Evolutionary conservation across 83 land plant genomes (phyloP).

Genomic region (Larix sibirica): DNA sequence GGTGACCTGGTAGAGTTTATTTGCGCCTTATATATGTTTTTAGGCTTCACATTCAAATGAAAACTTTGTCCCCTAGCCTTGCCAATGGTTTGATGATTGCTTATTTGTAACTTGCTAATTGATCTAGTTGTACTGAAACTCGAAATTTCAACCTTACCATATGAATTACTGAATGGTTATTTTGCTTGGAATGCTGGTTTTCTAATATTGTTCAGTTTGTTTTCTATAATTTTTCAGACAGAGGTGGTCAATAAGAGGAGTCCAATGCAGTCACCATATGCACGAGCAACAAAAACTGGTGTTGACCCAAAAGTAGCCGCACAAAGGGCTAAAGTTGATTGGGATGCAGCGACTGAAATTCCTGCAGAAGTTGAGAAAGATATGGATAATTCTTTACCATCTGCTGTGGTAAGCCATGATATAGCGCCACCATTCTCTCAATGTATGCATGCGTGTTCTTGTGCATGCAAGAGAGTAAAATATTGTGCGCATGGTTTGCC

Average conservation of each 20-base stretch:
- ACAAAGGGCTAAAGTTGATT: constrained; percentile 78
- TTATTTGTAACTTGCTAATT: background rate
- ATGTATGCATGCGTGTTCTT: no score
- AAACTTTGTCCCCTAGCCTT: background rate
- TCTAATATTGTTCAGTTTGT: background rate
- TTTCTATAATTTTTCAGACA: constrained; percentile 31
- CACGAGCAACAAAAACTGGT: constrained; percentile 84
- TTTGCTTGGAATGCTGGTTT: background rate
- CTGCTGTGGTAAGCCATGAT: constrained; percentile 63
- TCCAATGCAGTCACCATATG: constrained; percentile 68
- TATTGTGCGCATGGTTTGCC: no score
- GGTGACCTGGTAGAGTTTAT: no score
- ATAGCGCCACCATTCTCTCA: no score
- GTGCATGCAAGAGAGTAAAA: no score
- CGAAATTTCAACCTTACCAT: background rate
- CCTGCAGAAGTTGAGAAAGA: constrained; percentile 45
- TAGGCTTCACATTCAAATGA: background rate
- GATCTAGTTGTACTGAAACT: background rate
- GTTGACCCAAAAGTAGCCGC: constrained; percentile 81
- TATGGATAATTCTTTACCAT: constrained; percentile 53
- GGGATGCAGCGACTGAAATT: constrained; percentile 95
- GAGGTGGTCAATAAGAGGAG: constrained; percentile 46
- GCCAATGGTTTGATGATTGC: background rate
- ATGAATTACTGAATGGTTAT: background rate
- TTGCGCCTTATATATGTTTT: background rate